A percentile compares a stretch with the other conserved stretches of the same genome.
These are phyloP conservation scores for Sarocladium oryzae DNA, from an alignment of 2,329 filamentous ascomycete genomes.

Conservation along the genomic window DNA sequence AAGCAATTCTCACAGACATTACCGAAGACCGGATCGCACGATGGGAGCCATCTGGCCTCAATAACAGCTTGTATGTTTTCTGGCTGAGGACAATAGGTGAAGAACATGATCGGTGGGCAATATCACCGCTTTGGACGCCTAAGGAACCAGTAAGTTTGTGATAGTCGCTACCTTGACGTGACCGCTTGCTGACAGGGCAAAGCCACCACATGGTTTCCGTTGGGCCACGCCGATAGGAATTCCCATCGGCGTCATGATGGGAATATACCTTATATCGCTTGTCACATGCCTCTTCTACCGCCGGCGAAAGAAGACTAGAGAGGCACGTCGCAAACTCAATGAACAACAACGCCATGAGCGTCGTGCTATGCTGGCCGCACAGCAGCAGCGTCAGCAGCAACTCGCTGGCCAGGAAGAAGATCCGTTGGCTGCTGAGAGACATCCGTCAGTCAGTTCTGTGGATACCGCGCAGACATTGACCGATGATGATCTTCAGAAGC, in stretches of 20 bases:
- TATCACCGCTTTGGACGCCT: constrained; percentile 26
- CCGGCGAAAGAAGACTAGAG: constrained; percentile 15
- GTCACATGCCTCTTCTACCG: constrained; percentile 21
- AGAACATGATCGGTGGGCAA: constrained; percentile 20
- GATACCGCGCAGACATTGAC: constrained; percentile 16
- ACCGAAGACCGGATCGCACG: constrained; percentile 18
- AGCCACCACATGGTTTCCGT: constrained; percentile 17
- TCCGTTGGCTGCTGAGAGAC: constrained; percentile 11
- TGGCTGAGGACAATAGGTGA: constrained; percentile 21
- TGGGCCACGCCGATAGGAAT: constrained; percentile 24
- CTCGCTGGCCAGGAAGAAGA: background rate
- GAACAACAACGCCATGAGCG: background rate
- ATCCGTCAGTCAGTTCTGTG: constrained; percentile 18
- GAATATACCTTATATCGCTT: constrained; percentile 22
- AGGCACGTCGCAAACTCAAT: background rate
- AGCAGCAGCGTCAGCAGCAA: background rate
- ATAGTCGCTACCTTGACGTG: background rate
- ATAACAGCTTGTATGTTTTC: constrained; percentile 22
- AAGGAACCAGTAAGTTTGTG: constrained; percentile 17
- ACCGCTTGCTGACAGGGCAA: constrained; percentile 3
- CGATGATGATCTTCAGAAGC: constrained; percentile 12
- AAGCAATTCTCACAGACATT: too few species aligned
- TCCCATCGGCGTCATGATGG: constrained; percentile 22
- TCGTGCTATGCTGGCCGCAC: background rate
- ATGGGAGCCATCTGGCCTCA: constrained; percentile 23